Base-by-base conservation (phyloP, 768 basidiomycete species). In the Roridomyces roridus region DNA sequence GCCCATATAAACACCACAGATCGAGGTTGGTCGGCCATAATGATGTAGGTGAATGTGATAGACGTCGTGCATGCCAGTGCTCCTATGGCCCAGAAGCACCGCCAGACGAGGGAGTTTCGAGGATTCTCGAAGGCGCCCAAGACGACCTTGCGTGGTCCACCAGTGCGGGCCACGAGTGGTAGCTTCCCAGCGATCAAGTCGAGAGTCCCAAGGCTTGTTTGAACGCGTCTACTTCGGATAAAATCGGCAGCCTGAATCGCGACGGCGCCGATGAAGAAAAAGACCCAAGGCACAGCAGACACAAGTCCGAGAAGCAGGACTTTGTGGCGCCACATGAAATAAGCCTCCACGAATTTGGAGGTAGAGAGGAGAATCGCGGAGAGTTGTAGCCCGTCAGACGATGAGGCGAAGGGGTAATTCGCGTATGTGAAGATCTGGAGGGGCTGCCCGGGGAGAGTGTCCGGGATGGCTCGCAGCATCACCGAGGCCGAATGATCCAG, bases 141-240 rank as follows among this genome's bases (percentile, higher is more conserved):
- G n/a, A n/a, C n/a, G n/a, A n/a, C n/a, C n/a, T n/a, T n/a, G n/a
- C n/a, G n/a, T n/a, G n/a, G n/a, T n/a, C n/a, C n/a, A n/a, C n/a
- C 67, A 2, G 40, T 24, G 39, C 56, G 63, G 21, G 51, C 62
- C 2, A 48, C 40, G 17, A 60, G 64, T 15, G 70, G 70, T 6
- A 70, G 53, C 2, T 56, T 36, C 2, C 68, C 69, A 24, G 64
- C 49, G n/a, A 68, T 28, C 24, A 69, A 60, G 31, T 71, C 68
- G 3, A 67, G 5, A 26, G 47, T 47, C 4, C 46, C 51, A 36
- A 50, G 36, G 31, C 60, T 51, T 7, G 59, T 49, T 20, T 46
- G 26, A 6, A 40, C 26, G 3, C 42, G 55, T 21, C 42, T 34
- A 1, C 47, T 21, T 21, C 31, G 52, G 10, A 48, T 46, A 2